Percentiles rank a stretch among this genome's conserved stretches.
phyloP scores from a whole-genome alignment of 2,329 filamentous ascomycete species.

The Diaporthe helianthi region DNA sequence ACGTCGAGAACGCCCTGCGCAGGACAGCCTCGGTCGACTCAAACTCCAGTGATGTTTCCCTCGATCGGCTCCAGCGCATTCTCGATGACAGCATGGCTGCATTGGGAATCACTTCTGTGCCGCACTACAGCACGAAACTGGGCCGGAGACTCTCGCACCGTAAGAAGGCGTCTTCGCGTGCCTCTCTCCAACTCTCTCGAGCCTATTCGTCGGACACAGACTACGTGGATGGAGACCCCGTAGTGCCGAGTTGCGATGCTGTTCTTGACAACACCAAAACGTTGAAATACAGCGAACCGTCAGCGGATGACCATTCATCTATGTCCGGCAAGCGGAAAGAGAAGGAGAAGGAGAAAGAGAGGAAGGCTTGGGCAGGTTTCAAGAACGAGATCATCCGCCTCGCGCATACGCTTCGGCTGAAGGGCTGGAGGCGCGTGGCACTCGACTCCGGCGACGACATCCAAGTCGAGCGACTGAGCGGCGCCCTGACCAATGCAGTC shows the following conservation, averaged over 20 bases:
- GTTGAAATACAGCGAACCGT: slow-evolving; percentile 68
- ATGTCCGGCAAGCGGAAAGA: slow-evolving; percentile 56
- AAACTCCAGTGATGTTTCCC: slow-evolving; percentile 72
- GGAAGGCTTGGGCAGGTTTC: slow-evolving; percentile 82
- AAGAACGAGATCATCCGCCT: slow-evolving; percentile 92
- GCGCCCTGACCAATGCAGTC: slow-evolving; percentile 93
- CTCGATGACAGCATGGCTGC: slow-evolving; percentile 70
- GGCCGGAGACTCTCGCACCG: slow-evolving; percentile 51
- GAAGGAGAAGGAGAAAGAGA: slow-evolving; percentile 76
- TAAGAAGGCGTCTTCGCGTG: slow-evolving; percentile 49
- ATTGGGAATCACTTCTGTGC: slow-evolving; percentile 56
- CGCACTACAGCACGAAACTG: slow-evolving; percentile 51
- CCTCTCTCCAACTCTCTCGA: slow-evolving; percentile 50
- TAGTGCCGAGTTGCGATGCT: slow-evolving; percentile 87
- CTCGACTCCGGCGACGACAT: slow-evolving; percentile 73
- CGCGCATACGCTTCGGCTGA: slow-evolving; percentile 85
- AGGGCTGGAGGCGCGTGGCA: slow-evolving; percentile 87
- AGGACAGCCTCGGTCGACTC: slow-evolving; percentile 67
- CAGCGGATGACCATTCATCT: slow-evolving; percentile 50
- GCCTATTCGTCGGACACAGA: slow-evolving; percentile 83
- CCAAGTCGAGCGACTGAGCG: slow-evolving; percentile 79
- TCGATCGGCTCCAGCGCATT: slow-evolving; percentile 84
- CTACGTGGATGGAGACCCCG: slow-evolving; percentile 77
- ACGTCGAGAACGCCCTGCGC: slow-evolving; percentile 35
- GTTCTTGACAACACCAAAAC: slow-evolving; percentile 91